A percentile compares a stretch with the other conserved stretches of the same genome.
Conservation (phyloP, 805 yeast species). For the Priceomyces haplophilus region DNA sequence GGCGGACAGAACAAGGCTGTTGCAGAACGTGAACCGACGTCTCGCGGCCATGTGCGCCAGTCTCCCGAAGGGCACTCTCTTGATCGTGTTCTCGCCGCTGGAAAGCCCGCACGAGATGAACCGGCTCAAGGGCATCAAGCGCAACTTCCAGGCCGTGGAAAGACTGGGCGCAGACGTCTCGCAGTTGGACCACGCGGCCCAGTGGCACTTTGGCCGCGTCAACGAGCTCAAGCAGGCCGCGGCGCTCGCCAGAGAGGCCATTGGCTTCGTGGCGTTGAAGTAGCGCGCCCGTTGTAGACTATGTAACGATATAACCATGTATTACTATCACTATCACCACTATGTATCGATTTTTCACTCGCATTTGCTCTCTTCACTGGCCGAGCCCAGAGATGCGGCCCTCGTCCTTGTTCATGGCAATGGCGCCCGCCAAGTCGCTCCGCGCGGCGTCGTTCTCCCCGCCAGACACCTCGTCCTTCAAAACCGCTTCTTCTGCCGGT, state of each 20-base stretch:
- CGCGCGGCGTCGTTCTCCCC: constrained; percentile 17
- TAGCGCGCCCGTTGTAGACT: background rate
- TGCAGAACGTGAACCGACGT: constrained; percentile 39
- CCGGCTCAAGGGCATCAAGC: constrained; percentile 42
- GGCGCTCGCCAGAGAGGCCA: constrained; percentile 55
- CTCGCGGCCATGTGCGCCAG: constrained; percentile 47
- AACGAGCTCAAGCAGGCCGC: constrained; percentile 46
- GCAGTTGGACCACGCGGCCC: constrained; percentile 35
- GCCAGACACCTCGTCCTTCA: constrained; percentile 35
- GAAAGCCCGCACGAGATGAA: constrained; percentile 56
- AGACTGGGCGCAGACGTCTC: constrained; percentile 12
- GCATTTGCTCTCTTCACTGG: too few species aligned
- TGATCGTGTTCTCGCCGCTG: constrained; percentile 61
- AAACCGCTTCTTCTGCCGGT: constrained; percentile 47
- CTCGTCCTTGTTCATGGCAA: constrained; percentile 22
- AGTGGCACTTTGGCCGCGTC: constrained; percentile 53
- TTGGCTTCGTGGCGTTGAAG: constrained; percentile 54
- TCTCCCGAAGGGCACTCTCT: constrained; percentile 56
- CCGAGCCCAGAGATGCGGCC: constrained; percentile 22
- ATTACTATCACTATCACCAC: background rate
- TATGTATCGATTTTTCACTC: too few species aligned
- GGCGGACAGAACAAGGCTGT: constrained; percentile 12
- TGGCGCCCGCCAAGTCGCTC: constrained; percentile 21
- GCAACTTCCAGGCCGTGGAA: constrained; percentile 42
- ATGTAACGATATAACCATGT: background rate